These are phyloP conservation scores for Pistacia vera DNA, from an alignment of 345 rosid genomes.

Conservation along the genomic window DNA sequence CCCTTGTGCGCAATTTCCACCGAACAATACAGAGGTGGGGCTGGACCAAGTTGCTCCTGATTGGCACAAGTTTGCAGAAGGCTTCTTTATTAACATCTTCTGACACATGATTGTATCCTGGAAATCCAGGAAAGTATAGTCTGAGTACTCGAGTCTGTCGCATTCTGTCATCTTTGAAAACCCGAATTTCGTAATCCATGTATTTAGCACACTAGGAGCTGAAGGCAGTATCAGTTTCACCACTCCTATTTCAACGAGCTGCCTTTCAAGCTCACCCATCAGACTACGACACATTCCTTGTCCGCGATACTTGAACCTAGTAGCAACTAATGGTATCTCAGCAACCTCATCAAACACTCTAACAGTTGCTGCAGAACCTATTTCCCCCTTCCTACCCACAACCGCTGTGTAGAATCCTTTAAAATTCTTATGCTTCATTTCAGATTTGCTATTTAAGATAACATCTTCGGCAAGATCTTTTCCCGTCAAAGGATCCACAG, in stretches of 20 bases:
- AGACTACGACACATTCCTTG: conserved; percentile 56
- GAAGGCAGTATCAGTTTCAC: conserved; percentile 55
- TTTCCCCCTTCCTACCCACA: background rate
- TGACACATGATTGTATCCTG: no score
- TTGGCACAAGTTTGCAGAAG: no score
- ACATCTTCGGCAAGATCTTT: conserved; percentile 70
- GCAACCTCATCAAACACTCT: no score
- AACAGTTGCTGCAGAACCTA: conserved; percentile 49
- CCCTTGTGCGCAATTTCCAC: no score
- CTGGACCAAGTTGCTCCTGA: no score
- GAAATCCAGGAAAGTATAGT: conserved; percentile 35
- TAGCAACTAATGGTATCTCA: no score
- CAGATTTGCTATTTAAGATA: conserved; percentile 44
- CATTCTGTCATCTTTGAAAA: conserved; percentile 38
- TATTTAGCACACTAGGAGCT: conserved; percentile 28
- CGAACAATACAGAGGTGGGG: no score
- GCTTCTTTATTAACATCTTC: no score
- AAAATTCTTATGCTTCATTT: conserved; percentile 40
- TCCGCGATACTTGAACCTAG: conserved; percentile 24
- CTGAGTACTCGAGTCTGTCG: conserved; percentile 36
- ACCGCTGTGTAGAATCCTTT: conserved; percentile 53
- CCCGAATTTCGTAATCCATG: conserved; percentile 46
- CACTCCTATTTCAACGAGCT: conserved; percentile 51
- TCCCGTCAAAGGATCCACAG: conserved; percentile 44
- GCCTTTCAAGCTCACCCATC: conserved; percentile 54